These are phyloP conservation scores for Candida vaughaniae DNA, from an alignment of 805 yeast genomes.

Conservation along the genomic window DNA sequence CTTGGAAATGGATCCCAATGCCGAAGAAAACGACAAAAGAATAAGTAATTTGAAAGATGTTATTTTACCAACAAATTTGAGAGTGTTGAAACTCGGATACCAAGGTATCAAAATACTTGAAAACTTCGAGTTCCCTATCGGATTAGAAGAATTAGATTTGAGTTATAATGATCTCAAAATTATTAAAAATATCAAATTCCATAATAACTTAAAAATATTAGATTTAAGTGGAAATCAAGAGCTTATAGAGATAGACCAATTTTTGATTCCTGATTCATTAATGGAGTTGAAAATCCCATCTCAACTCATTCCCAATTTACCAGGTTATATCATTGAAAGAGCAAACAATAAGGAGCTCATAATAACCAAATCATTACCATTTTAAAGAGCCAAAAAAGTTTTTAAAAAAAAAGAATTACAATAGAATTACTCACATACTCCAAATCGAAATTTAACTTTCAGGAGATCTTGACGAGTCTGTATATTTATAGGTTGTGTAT, in stretches of 20 bases:
- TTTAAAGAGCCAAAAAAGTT: too few relatives aligned
- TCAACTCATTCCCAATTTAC: conserved; percentile 33
- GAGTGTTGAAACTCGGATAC: conserved; percentile 36
- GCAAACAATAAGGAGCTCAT: conserved; percentile 35
- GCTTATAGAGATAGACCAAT: conserved; percentile 34
- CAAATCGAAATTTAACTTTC: neutral
- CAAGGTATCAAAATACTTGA: conserved; percentile 40
- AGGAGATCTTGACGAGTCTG: too few relatives aligned
- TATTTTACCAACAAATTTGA: conserved; percentile 33
- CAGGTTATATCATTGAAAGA: conserved; percentile 36
- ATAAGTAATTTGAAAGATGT: conserved; percentile 43
- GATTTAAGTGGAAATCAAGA: conserved; percentile 45
- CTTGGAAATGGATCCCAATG: conserved; percentile 41
- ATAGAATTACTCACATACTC: neutral
- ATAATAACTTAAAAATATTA: conserved; percentile 29
- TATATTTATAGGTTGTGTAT: conserved; percentile 10
- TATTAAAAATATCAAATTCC: conserved; percentile 36
- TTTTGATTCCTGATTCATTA: conserved; percentile 37
- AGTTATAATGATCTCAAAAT: conserved; percentile 40
- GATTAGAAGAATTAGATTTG: conserved; percentile 30
- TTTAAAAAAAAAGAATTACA: neutral
- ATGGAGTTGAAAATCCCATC: conserved; percentile 36
- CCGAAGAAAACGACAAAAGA: conserved; percentile 41
- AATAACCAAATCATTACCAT: conserved; percentile 29
- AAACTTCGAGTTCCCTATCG: conserved; percentile 37